Evolutionary conservation across 2,329 filamentous ascomycete genomes (phyloP).

Genomic region (Ramichloridium luteum): DNA sequence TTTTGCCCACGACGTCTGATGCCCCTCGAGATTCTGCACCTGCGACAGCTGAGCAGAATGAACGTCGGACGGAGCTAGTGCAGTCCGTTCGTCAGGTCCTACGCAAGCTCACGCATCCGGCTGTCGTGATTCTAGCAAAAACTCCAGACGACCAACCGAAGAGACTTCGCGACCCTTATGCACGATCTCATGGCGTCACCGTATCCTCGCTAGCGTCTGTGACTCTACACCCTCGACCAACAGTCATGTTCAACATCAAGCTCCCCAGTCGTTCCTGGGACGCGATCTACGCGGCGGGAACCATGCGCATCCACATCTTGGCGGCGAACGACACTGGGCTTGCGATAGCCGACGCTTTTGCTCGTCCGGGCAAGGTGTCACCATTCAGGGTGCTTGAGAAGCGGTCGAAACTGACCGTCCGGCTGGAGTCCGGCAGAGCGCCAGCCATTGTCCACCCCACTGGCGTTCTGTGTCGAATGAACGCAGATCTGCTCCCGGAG

Average conservation of each 20-base stretch:
- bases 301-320: conserved; percentile 43
- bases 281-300: conserved; percentile 32
- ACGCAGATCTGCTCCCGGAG: conserved; percentile 26
- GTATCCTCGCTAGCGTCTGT: conserved; percentile 52
- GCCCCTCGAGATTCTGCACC: too few species aligned
- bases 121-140: conserved; percentile 41
- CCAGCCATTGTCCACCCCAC: conserved; percentile 3
- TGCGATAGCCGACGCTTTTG: conserved; percentile 23
- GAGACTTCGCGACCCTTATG: conserved; percentile 1
- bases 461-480: conserved; percentile 21
- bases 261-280: conserved; percentile 44
- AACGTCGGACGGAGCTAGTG: conserved; percentile 1
- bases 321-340: conserved; percentile 20
- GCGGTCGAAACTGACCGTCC: conserved; percentile 5
- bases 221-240: conserved; percentile 40
- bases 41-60: not conserved
- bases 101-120: conserved; percentile 44
- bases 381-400: conserved; percentile 14
- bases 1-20: too few species aligned
- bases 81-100: conserved; percentile 9
- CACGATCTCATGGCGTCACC: conserved; percentile 39
- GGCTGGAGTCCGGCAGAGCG: not conserved
- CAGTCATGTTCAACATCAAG: conserved; percentile 52
- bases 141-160: conserved; percentile 8
- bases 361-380: conserved; percentile 13